A percentile compares a stretch with the other conserved stretches of the same genome.
phyloP scores from a whole-genome alignment of 192 early-diverging fungal genomes.

The Entrophospora sp. region DNA sequence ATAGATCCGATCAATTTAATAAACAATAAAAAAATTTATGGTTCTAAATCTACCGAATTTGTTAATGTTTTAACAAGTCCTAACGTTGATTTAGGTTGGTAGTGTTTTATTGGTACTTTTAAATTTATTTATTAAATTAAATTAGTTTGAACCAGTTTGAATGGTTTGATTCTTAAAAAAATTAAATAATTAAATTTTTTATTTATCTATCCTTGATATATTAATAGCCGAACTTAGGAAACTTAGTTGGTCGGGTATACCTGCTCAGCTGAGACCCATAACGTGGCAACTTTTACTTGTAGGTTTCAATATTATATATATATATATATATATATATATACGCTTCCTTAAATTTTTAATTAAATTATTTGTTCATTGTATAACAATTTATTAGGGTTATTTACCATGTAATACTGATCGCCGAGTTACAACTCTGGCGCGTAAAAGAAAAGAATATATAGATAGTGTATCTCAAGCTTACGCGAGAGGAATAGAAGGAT shows the following conservation, averaged over 20 bases:
- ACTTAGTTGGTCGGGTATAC: constrained; percentile 92
- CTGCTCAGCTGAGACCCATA: constrained; percentile 70
- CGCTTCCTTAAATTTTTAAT: not conserved
- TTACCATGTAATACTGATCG: constrained; percentile 83
- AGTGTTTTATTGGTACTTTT: not conserved
- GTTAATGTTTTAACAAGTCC: constrained; percentile 38
- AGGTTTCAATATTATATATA: not conserved
- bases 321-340: too few species aligned
- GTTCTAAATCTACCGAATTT: too few species aligned
- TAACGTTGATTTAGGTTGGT: constrained; percentile 61
- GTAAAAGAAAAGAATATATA: constrained; percentile 89
- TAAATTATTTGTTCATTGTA: not conserved
- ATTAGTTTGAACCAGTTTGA: too few species aligned
- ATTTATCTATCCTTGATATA: constrained; percentile 17
- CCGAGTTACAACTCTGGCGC: constrained; percentile 66
- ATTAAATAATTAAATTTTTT: too few species aligned
- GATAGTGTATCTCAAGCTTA: constrained; percentile 83
- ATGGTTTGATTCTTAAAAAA: too few species aligned
- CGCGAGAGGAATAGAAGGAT: constrained; percentile 59
- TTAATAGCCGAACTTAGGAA: constrained; percentile 54
- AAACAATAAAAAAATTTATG: too few species aligned
- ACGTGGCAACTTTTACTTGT: constrained; percentile 92
- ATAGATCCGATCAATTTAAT: constrained; percentile 28
- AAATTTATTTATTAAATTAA: too few species aligned
- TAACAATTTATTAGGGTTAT: constrained; percentile 56